Conservation (phyloP, 2,329 filamentous ascomycete species). For the Nemania diffusa region DNA sequence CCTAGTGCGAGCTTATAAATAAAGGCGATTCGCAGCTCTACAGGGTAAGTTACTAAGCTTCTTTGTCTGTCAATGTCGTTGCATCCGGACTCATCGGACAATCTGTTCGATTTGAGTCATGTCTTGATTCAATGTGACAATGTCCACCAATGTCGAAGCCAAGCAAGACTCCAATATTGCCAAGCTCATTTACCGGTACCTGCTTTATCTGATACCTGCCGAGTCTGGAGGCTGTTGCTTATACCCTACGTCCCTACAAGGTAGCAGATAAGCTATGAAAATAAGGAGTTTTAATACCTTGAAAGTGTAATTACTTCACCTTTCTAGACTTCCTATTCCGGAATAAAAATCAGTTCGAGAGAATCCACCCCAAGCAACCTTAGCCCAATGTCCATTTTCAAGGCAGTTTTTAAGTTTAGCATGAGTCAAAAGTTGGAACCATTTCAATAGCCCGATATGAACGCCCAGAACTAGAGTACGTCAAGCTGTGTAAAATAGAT, state of each 20-base stretch:
- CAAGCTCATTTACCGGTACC: not conserved
- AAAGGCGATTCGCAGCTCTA: not conserved
- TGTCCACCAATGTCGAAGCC: not conserved
- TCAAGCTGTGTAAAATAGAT: not conserved
- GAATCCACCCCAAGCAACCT: not conserved
- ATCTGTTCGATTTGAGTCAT: not conserved
- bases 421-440: not conserved
- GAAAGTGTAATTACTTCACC: not conserved
- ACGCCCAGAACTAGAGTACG: not conserved
- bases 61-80: not conserved
- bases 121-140: not conserved
- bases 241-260: not conserved
- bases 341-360: not conserved
- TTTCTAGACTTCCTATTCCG: not conserved
- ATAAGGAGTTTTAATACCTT: not conserved
- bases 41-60: not conserved
- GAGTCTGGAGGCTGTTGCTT: not conserved
- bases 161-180: conserved; percentile 2
- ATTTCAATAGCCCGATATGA: not conserved
- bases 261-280: not conserved
- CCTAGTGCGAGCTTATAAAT: not conserved
- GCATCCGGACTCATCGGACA: not conserved
- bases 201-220: not conserved
- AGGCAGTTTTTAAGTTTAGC: not conserved
- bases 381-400: not conserved